Evolutionary conservation across 805 yeast genomes (phyloP), one percentile per base, ranked within the genome.

Genomic region (Suhomyces sp.): DNA sequence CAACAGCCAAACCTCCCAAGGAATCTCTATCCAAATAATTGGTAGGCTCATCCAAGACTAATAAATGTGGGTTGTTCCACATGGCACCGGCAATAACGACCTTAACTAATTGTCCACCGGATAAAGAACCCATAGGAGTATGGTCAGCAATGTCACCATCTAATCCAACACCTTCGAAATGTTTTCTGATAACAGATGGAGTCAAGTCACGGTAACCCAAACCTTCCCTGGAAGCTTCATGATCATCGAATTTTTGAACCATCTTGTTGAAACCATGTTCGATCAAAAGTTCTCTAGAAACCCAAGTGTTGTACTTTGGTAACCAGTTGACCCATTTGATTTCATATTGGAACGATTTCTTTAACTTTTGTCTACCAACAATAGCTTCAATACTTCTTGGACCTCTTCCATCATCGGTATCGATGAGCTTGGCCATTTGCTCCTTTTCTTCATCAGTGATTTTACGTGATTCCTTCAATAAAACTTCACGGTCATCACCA

Each of bases 81-180:
- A 91, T 91, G 46, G 98, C 97, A 67, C 98, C 98, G 10, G 98
- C 98, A 70, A 91, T 91, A 42, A 91, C 98, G 45, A 91, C 98
- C 67, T 91, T 91, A 42, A 91, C 98, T 60, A 91, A 76, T 70
- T 91, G 98, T 54, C 98, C 98, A 60, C 98, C 98, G 17, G 97
- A 88, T 46, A 91, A 73, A 5, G 96, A 87, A 16, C 98, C 97
- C 77, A 91, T 71, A 35, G 96, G 96, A 13, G 97, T 91, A 64
- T 91, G 98, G 63, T 93, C 96, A 24, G 98, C 98, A 68, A 91
- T 90, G 56, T 91, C 98, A 50, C 97, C 95, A 54, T 93, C 98
- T 49, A 91, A 74, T 42, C 98, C 98, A 53, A 91, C 95, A 54
- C 81, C 98, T 65, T 91, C 98, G 47, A 91, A 91, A 64, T 91